Evolutionary conservation across 169 alveolate genomes (phyloP).

Genomic region (Blepharisma undulans): DNA sequence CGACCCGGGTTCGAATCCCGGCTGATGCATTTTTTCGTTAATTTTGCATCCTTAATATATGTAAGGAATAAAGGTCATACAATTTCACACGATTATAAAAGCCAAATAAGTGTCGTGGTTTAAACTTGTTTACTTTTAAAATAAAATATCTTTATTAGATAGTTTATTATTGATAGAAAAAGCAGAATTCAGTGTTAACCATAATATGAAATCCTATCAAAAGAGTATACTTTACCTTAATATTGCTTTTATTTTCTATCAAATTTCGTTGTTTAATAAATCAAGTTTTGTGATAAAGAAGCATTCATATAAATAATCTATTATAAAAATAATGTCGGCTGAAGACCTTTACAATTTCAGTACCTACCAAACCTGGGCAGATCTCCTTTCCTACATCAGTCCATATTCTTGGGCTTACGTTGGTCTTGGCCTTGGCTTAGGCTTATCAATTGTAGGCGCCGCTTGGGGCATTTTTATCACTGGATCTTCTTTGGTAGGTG

Average conservation of each 20-base stretch:
- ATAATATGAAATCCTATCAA: neutral
- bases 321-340: neutral
- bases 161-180: too few relatives aligned
- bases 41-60: neutral
- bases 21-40: conserved; percentile 72
- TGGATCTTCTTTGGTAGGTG: conserved; percentile 97
- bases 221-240: neutral
- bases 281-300: neutral
- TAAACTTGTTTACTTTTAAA: too few relatives aligned
- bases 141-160: too few relatives aligned
- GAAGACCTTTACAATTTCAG: neutral
- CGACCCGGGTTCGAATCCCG: conserved; percentile 90
- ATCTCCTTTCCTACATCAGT: conserved; percentile 47
- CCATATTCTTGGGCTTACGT: conserved; percentile 88
- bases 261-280: neutral
- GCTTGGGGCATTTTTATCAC: conserved; percentile 99
- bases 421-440: conserved; percentile 92
- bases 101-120: too few relatives aligned
- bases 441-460: conserved; percentile 94
- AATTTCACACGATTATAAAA: too few relatives aligned
- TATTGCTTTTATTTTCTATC: neutral
- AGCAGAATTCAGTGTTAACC: too few relatives aligned
- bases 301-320: neutral
- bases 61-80: too few relatives aligned
- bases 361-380: conserved; percentile 38